A percentile compares a stretch with the other conserved stretches of the same genome.
These are phyloP conservation scores for Fraxinus pennsylvanica DNA, from an alignment of 257 asterid species.

Conservation along the genomic window DNA sequence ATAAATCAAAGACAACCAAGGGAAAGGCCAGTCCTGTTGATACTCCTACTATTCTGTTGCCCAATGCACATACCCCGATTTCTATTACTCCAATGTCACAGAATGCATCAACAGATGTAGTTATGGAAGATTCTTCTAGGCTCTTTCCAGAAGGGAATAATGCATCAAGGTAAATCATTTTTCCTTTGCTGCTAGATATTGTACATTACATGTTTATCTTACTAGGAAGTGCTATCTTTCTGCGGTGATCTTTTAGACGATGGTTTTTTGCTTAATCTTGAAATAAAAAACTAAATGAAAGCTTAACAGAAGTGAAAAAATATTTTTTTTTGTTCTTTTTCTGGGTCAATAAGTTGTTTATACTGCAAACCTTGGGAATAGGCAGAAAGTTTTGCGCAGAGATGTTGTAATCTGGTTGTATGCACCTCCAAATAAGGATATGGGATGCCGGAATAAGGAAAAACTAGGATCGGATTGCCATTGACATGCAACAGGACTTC, in stretches of 20 bases:
- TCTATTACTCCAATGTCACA: constrained; percentile 45
- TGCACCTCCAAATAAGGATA: too few species aligned
- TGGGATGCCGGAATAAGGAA: background rate
- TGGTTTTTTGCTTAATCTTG: background rate
- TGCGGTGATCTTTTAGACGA: background rate
- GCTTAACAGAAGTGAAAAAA: background rate
- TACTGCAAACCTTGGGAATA: background rate
- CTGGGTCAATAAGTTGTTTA: background rate
- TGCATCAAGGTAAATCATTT: constrained; percentile 60
- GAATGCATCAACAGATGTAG: constrained; percentile 43
- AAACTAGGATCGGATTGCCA: background rate
- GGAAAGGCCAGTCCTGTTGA: constrained; percentile 52
- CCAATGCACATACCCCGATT: constrained; percentile 35
- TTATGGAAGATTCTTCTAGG: constrained; percentile 50
- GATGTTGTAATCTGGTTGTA: too few species aligned
- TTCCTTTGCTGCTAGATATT: constrained; percentile 11
- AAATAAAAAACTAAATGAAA: background rate
- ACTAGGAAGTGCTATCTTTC: background rate
- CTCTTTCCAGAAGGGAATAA: constrained; percentile 57
- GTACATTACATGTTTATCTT: background rate
- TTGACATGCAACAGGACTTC: background rate
- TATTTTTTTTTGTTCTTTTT: background rate
- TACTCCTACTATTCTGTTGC: constrained; percentile 43
- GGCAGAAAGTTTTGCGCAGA: background rate
- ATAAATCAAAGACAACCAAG: constrained; percentile 57